Conservation (phyloP, 2,329 filamentous ascomycete species). For the Thermochaetoides dissita region DNA sequence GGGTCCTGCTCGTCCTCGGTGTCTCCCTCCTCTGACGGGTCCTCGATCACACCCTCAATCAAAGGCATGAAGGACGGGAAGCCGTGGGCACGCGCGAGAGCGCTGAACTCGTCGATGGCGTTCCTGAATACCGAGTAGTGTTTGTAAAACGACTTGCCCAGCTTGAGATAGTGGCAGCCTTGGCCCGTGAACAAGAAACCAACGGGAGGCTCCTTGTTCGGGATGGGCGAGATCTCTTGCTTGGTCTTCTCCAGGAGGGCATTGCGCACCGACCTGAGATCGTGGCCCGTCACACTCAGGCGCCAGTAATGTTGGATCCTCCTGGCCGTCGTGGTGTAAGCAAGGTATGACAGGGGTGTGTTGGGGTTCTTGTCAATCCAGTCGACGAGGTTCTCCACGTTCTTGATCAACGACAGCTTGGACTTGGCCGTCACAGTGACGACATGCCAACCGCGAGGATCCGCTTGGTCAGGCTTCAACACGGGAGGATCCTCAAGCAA, state of each 20-base stretch:
- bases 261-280: constrained; percentile 27
- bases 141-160: constrained; percentile 37
- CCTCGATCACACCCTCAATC: constrained; percentile 30
- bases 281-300: constrained; percentile 31
- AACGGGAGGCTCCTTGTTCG: constrained; percentile 31
- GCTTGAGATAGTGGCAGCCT: constrained; percentile 37
- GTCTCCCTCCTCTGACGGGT: constrained; percentile 9
- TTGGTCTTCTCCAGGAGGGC: constrained; percentile 28
- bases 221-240: constrained; percentile 29
- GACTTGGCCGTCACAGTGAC: constrained; percentile 44
- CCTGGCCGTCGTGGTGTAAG: constrained; percentile 56
- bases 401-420: constrained; percentile 41
- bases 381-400: constrained; percentile 38
- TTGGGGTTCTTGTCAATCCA: constrained; percentile 40
- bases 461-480: constrained; percentile 20
- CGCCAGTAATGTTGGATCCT: constrained; percentile 46
- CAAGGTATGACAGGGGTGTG: constrained; percentile 40
- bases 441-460: constrained; percentile 43
- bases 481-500: constrained; percentile 48
- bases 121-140: constrained; percentile 33
- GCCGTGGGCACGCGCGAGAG: constrained; percentile 33
- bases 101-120: constrained; percentile 43
- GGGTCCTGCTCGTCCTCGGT: too few species aligned
- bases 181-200: constrained; percentile 44
- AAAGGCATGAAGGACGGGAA: constrained; percentile 44